Evolutionary conservation across 305 asterid species (phyloP), one percentile per base, ranked within the genome.

Genomic region (Fraxinus latifolia): DNA sequence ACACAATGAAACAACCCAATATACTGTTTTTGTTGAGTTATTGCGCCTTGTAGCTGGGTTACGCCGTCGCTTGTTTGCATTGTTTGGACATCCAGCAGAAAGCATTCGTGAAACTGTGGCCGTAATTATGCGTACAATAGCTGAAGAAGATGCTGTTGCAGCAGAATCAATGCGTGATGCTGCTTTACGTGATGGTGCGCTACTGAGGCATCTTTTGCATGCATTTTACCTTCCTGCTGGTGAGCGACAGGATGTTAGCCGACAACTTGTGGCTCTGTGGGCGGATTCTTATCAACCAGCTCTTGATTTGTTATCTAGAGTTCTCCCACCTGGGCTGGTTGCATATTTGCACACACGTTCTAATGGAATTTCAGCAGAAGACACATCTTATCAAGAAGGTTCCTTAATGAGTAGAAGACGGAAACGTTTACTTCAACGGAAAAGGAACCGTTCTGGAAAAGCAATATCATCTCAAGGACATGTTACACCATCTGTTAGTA

Each of bases 141-240:
- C 99, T 3, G 99, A 96, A 90, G 99, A 96, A 91, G 99, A 96
- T 90, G 98, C 98, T 36, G 98, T 96, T 86, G 99, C 99, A 36
- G 99, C 99, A 76, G 99, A 96, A 86, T 96, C 99, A 76, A 96
- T 96, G 99, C 92, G 99, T 83, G 99, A 94, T 82, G 98, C 99
- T 79, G 97, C 99, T 82, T 90, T 96, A 85, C 98, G 99, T 82
- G 99, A 96, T 89, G 99, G 98, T 83, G 99, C 99, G 0, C 87
- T 96, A 75, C 89, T 96, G 90, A 92, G 98, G 93, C 98, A 96
- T 90, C 91, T 96, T 83, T 86, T 93, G 86, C 94, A 94, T 88
- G 99, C 97, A 68, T 95, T 94, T 89, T 94, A 93, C 89, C 97
- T 93, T 84, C 96, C 95, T 84, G 90, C 94, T 87, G 99, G 98